Percentiles rank a stretch among this genome's conserved stretches.
Evolutionary conservation across 1,284 basidiomycete genomes (phyloP).

Genomic region (Fereydounia khargensis): DNA sequence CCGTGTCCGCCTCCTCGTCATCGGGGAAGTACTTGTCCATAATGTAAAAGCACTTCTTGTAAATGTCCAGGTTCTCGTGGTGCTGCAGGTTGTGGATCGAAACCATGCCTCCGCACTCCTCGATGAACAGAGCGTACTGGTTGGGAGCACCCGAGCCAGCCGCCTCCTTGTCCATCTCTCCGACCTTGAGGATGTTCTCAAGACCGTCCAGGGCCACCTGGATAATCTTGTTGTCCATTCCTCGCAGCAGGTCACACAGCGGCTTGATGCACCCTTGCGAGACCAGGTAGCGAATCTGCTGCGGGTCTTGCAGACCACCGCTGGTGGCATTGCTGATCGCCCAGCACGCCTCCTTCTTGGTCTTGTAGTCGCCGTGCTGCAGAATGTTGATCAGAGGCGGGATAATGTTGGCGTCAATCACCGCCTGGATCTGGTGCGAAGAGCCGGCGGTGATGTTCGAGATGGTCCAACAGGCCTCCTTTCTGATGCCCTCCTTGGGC

Average conservation of each 20-base stretch:
- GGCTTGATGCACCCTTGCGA: constrained; percentile 98
- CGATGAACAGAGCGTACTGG: constrained; percentile 89
- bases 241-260: constrained; percentile 88
- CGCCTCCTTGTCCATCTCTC: constrained; percentile 88
- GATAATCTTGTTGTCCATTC: constrained; percentile 99
- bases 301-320: constrained; percentile 92
- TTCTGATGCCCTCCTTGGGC: constrained; percentile 88
- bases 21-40: constrained; percentile 59
- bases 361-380: constrained; percentile 97
- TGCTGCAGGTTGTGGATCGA: constrained; percentile 98
- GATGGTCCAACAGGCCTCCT: constrained; percentile 99
- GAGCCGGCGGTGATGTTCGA: constrained; percentile 98
- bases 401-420: constrained; percentile 74
- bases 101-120: constrained; percentile 91
- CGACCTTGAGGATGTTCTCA: constrained; percentile 98
- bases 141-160: constrained; percentile 81
- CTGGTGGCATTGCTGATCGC: constrained; percentile 99
- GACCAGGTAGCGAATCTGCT: constrained; percentile 97
- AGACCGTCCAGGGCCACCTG: constrained; percentile 95
- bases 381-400: constrained; percentile 98
- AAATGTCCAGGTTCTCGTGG: constrained; percentile 97
- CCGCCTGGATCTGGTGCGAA: constrained; percentile 88
- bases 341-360: constrained; percentile 99
- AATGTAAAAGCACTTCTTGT: constrained; percentile 99
- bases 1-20: constrained; percentile 64